These are phyloP conservation scores for Codiaeum variegatum DNA, from an alignment of 441 rosid genomes.

Conservation along the genomic window DNA sequence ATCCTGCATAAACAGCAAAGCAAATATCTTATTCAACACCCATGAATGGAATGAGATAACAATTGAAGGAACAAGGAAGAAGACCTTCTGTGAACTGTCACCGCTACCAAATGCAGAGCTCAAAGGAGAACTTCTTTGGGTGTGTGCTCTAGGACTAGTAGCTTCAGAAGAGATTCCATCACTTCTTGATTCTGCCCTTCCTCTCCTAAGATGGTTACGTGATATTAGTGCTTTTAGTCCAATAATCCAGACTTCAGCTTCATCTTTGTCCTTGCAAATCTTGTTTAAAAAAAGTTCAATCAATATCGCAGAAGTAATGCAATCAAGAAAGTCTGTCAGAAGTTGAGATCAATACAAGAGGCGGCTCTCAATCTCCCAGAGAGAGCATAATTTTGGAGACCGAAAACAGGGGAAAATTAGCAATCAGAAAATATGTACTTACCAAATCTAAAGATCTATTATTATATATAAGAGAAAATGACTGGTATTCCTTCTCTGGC, in stretches of 20 bases:
- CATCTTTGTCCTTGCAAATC: slow-evolving; percentile 62
- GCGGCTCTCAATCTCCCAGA: slow-evolving; percentile 1
- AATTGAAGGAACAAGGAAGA: slow-evolving; percentile 11
- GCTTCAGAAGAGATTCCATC: slow-evolving; percentile 89
- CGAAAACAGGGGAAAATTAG: background rate
- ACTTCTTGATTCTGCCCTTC: slow-evolving; percentile 83
- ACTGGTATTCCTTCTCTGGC: slow-evolving; percentile 38
- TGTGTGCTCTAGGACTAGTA: slow-evolving; percentile 83
- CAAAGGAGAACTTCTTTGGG: slow-evolving; percentile 90
- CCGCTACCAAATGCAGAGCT: slow-evolving; percentile 87
- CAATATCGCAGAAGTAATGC: background rate
- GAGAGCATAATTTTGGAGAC: background rate
- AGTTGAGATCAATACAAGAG: background rate
- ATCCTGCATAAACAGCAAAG: slow-evolving; percentile 45
- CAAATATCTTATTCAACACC: slow-evolving; percentile 13
- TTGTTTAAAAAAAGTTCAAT: slow-evolving; percentile 6
- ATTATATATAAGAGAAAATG: slow-evolving; percentile 36
- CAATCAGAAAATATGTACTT: slow-evolving; percentile 6
- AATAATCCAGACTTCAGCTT: slow-evolving; percentile 81
- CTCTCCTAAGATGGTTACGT: slow-evolving; percentile 61
- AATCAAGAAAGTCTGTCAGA: background rate
- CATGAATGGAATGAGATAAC: background rate
- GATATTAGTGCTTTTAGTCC: slow-evolving; percentile 92
- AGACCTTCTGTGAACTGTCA: slow-evolving; percentile 84
- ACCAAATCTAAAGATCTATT: slow-evolving; percentile 38